A percentile compares a stretch with the other conserved stretches of the same genome.
Evolutionary conservation across 495 filamentous ascomycete species (phyloP).

Genomic region (Cercophora newfieldiana): DNA sequence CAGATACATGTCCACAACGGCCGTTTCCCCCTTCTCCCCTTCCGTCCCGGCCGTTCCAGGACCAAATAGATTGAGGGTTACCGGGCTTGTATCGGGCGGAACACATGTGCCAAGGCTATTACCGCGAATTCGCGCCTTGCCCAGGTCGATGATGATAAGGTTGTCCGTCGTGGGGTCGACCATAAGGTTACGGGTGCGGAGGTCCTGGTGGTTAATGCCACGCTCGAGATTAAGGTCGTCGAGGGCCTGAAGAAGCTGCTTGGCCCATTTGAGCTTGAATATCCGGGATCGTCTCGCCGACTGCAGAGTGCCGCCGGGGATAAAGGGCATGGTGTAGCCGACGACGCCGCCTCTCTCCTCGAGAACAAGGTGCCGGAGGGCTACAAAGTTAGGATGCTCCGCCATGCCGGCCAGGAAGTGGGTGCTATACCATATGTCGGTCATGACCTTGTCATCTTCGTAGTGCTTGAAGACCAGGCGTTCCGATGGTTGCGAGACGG

Average conservation of each 20-base stretch:
- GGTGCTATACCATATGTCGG: background rate
- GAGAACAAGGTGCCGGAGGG: constrained; percentile 11
- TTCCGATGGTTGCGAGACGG: background rate
- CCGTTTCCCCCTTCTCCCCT: background rate
- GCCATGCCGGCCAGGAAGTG: background rate
- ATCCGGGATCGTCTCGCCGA: background rate
- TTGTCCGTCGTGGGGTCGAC: constrained; percentile 15
- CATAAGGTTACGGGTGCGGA: constrained; percentile 9
- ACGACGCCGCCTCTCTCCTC: constrained; percentile 12
- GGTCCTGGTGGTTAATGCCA: constrained; percentile 13
- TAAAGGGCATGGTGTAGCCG: constrained; percentile 7
- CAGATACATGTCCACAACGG: background rate
- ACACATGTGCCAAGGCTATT: constrained; percentile 1
- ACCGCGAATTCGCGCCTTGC: background rate
- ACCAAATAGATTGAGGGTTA: constrained; percentile 7
- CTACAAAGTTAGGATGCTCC: background rate
- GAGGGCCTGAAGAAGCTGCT: constrained; percentile 14
- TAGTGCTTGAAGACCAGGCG: constrained; percentile 13
- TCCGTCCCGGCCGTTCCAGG: constrained; percentile 2
- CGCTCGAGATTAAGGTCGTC: constrained; percentile 16
- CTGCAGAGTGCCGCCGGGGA: constrained; percentile 3
- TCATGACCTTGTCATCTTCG: background rate
- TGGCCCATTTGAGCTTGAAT: constrained; percentile 17
- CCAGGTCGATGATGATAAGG: constrained; percentile 14
- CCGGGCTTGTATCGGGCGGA: background rate